A percentile compares a stretch with the other conserved stretches of the same genome.
These are phyloP conservation scores for Micractinium sp. DNA, from an alignment of 139 green algal species.

Conservation along the genomic window DNA sequence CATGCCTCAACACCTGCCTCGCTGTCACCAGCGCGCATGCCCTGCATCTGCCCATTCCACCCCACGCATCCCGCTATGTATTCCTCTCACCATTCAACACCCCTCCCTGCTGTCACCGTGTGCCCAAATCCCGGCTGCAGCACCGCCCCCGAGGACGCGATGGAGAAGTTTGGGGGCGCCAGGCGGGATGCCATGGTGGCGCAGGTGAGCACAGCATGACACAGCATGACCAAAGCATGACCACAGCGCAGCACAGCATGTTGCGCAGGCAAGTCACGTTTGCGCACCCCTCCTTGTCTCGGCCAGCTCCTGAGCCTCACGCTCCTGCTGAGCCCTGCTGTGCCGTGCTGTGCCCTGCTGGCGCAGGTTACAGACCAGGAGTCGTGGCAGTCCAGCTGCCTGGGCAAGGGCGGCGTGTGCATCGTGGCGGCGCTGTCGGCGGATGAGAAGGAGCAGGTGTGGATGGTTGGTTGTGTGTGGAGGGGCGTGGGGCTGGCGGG, in stretches of 20 bases:
- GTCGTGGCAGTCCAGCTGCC: constrained; percentile 35
- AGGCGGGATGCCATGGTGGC: not conserved
- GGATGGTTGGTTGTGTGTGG: not conserved
- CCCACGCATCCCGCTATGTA: not conserved
- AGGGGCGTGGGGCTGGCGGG: not conserved
- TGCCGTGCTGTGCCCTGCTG: not conserved
- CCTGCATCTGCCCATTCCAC: not conserved
- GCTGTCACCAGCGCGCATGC: too few species aligned
- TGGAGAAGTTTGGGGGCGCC: constrained; percentile 16
- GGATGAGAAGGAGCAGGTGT: not conserved
- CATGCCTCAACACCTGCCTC: not conserved
- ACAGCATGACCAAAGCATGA: not conserved
- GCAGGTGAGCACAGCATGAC: not conserved
- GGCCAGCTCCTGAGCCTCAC: not conserved
- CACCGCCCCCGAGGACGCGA: constrained; percentile 19
- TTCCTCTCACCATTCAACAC: not conserved
- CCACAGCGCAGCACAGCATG: not conserved
- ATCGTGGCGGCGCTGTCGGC: constrained; percentile 44
- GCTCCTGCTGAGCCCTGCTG: too few species aligned
- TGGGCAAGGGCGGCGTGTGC: constrained; percentile 44
- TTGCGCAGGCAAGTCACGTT: not conserved
- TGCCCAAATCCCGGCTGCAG: not conserved
- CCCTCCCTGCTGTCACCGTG: too few species aligned
- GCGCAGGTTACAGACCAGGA: constrained; percentile 32
- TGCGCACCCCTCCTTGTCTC: not conserved